Base-by-base conservation (phyloP, 495 filamentous ascomycete genomes). In the Talaromyces proteolyticus region DNA sequence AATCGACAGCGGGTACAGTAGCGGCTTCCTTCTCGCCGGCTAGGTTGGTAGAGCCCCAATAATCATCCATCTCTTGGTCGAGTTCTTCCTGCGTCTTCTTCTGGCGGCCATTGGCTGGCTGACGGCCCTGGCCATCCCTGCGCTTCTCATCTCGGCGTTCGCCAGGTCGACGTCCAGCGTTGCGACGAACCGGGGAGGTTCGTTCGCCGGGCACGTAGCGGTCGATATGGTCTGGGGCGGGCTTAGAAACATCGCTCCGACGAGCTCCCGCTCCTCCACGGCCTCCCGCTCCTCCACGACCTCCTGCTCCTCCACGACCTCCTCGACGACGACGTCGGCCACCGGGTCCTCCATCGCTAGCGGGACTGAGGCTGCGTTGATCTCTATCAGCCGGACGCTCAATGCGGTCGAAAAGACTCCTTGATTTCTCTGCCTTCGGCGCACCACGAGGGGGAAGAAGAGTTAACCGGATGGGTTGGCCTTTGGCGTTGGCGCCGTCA, bases 1-100 rank as follows among this genome's bases (percentile, higher is more conserved):
- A 56, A 4, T 58, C 64, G 17, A 60, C 56, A 38, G 59, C 47
- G 8, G 38, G 14, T 4, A 42, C 25, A 26, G 36, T 34, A 34
- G 39, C 45, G 26, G 42, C 54, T 19, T 51, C 52, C 11, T 43
- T 57, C 20, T 54, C 66, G 16, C 59, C 57, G 41, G 57, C 62
- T n/a, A 60, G 64, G 19, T 65, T 69, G 17, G 67, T 60, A 21
- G 63, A 62, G 29, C 78, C 76, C 74, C 88, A 97, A 67, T 97
- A 97, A 60, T 95, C 89, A 26, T 82, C 91, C 92, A 97, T 97
- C 71, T 97, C 92, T 29, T 86, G 85, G 60, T 97, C 92, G 36
- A 97, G 72, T 60, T 97, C 87, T 57, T 94, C 88, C 44, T 90
- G 87, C 5, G 91, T 96, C 80, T 95, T 96, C 63, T 80, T 86